A percentile compares a stretch with the other conserved stretches of the same genome.
Conservation (phyloP, 371 early-diverging fungal genomes). For the Mortierella sp. region DNA sequence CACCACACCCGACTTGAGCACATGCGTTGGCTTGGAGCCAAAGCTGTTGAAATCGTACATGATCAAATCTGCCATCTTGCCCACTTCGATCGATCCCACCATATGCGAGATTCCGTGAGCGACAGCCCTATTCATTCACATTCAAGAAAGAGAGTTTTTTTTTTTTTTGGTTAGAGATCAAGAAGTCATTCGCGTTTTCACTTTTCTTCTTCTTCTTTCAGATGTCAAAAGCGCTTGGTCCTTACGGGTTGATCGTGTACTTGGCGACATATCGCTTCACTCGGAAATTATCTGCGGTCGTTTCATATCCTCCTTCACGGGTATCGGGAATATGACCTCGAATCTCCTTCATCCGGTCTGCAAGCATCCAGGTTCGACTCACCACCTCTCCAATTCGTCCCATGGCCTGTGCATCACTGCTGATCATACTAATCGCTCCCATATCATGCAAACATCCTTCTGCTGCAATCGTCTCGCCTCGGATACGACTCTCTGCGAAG, state of each 20-base stretch:
- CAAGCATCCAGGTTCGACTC: conserved; percentile 92
- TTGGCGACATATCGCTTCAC: conserved; percentile 91
- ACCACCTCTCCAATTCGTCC: conserved; percentile 94
- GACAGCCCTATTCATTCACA: conserved; percentile 69
- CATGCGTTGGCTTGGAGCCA: conserved; percentile 86
- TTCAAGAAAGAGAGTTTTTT: not conserved
- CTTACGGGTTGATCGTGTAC: conserved; percentile 94
- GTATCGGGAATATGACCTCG: conserved; percentile 72
- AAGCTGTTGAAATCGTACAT: conserved; percentile 86
- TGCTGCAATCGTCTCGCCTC: conserved; percentile 95
- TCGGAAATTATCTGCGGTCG: conserved; percentile 78
- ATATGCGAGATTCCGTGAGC: conserved; percentile 89
- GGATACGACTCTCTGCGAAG: conserved; percentile 95
- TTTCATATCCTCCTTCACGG: conserved; percentile 52
- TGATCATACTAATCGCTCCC: conserved; percentile 92
- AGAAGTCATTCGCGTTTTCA: no score
- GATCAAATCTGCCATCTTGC: conserved; percentile 92
- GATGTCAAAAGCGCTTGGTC: no score
- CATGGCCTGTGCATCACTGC: conserved; percentile 94
- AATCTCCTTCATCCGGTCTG: conserved; percentile 90
- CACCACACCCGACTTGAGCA: conserved; percentile 89
- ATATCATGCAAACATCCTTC: conserved; percentile 93
- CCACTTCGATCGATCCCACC: conserved; percentile 93
- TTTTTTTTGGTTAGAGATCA: not conserved
- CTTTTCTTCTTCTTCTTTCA: no score